Base-by-base conservation (phyloP, 2,329 filamentous ascomycete species). In the Juglanconis sp. region DNA sequence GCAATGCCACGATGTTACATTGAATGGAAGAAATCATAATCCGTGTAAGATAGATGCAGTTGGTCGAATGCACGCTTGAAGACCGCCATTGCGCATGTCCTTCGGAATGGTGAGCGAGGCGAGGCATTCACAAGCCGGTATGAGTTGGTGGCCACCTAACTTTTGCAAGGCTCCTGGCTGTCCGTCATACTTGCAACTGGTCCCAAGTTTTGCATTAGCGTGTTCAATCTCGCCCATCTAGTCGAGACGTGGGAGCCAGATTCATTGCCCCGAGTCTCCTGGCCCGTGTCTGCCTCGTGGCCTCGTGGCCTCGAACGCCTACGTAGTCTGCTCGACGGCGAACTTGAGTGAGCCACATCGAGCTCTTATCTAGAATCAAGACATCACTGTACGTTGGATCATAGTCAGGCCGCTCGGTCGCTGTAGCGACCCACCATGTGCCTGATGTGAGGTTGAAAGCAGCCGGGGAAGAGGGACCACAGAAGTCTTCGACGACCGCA, bases 1-100 rank as follows among this genome's bases (percentile, higher is more conserved):
- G 53, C 53, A 51, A 51, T 30, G 53, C 40, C 36, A 56, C n/a
- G 24, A 52, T 57, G 44, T 53, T 57, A 36, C 61, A 57, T 60
- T 17, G 35, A 48, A 44, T 13, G 46, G 34, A 51, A 50, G 35
- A 46, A n/a, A 24, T 38, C 4, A 36, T 53, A 30, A 42, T 44
- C 35, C 46, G 13, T 30, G 15, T 24, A n/a, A 15, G 17, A 40
- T 24, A 48, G 5, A 15, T 4, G 36, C 54, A 48, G 57, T 60
- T 60, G 53, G 57, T 54, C 9, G 15, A 10, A 35, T 31, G 10
- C 4, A 10, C n/a, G 38, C 38, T 42, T 42, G 4, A 10, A 42
- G n/a, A 15, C 4, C 38, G 38, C 38, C 38, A 15, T 42, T 13
- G 38, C 10, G 38, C 38, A 42, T 42, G 38, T 11, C 24, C 24